Evolutionary conservation across 2,329 filamentous ascomycete genomes (phyloP).

Genomic region (Eutypella sp.): DNA sequence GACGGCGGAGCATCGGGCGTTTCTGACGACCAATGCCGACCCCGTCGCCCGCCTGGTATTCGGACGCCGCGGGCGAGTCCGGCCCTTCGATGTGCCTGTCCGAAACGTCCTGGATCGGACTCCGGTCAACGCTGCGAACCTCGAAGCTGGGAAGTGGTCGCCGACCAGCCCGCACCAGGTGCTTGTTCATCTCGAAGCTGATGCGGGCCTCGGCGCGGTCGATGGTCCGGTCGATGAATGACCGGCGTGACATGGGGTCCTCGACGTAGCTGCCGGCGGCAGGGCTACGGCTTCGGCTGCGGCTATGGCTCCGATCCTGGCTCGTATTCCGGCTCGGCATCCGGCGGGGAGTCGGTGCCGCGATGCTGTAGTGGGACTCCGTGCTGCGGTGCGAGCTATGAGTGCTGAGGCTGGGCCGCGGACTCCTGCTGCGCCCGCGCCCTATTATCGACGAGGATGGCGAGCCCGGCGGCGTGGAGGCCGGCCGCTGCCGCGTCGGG

Average conservation of each 20-base stretch:
- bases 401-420: too few species aligned
- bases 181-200: slow-evolving; percentile 9
- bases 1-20: not conserved
- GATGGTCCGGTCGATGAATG: slow-evolving; percentile 12
- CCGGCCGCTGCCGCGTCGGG: too few species aligned
- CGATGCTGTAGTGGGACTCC: too few species aligned
- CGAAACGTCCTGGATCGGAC: slow-evolving; percentile 6
- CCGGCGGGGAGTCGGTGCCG: not conserved
- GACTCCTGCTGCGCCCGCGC: too few species aligned
- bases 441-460: too few species aligned
- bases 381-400: too few species aligned
- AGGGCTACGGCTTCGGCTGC: slow-evolving; percentile 5
- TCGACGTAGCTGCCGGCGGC: slow-evolving; percentile 11
- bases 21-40: not conserved
- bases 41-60: too few species aligned
- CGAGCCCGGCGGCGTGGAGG: too few species aligned
- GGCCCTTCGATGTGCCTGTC: not conserved
- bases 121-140: slow-evolving; percentile 9
- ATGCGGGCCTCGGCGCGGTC: slow-evolving; percentile 4
- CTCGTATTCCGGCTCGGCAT: not conserved
- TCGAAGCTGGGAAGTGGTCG: slow-evolving; percentile 12
- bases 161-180: slow-evolving; percentile 9
- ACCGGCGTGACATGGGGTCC: slow-evolving; percentile 6
- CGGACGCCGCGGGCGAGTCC: too few species aligned
- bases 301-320: not conserved